Evolutionary conservation across 257 asterid genomes (phyloP).

Genomic region (Jacaranda mimosifolia): DNA sequence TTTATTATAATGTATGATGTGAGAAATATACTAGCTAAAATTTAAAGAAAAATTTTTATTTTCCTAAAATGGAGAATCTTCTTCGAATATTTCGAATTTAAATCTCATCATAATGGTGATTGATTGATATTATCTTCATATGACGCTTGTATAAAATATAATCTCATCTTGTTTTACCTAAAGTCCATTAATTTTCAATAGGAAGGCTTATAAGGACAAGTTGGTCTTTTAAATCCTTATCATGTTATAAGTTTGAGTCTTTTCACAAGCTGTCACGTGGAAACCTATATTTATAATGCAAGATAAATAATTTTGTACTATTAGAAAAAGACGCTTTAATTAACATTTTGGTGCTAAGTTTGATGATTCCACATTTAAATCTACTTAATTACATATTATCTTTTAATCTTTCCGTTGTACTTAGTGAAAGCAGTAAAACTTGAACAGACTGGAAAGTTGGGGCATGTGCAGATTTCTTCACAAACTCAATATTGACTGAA

Average conservation of each 20-base stretch:
- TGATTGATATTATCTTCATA: no score
- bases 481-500: neutral
- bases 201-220: neutral
- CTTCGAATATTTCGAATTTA: no score
- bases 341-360: neutral
- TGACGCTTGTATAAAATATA: neutral
- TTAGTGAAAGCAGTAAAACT: neutral
- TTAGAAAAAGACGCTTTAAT: no score
- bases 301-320: neutral
- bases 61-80: no score
- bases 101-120: no score
- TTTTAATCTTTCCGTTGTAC: neutral
- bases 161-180: neutral
- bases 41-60: no score
- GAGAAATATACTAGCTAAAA: no score
- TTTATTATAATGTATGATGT: no score
- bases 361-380: neutral
- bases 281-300: neutral
- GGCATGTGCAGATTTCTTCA: no score
- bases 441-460: neutral
- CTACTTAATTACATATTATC: neutral
- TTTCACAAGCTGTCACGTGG: slow-evolving; percentile 20
- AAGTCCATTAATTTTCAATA: neutral
- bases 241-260: neutral
- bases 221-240: neutral